Percentiles rank a stretch among this genome's conserved stretches.
phyloP scores from a whole-genome alignment of 176 grass and related monocot genomes.

The Aegilops longissima region DNA sequence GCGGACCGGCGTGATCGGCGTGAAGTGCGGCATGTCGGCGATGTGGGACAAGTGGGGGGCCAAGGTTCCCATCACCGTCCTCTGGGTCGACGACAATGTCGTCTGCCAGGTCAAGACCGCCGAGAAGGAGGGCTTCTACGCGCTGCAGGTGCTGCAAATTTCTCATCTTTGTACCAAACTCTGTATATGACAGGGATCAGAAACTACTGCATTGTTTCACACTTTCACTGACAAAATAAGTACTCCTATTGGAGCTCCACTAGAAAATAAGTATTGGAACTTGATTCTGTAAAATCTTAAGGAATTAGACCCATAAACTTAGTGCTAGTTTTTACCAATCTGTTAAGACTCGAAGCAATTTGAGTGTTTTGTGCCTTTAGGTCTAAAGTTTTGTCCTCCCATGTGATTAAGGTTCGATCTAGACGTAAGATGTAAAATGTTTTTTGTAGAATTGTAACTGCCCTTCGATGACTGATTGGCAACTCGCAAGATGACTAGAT shows the following conservation, averaged over 20 bases:
- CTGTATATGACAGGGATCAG: background rate
- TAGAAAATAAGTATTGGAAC: background rate
- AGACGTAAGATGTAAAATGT: background rate
- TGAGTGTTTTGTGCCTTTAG: background rate
- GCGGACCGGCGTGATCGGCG: constrained; percentile 78
- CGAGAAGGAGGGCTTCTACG: constrained; percentile 81
- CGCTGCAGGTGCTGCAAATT: constrained; percentile 70
- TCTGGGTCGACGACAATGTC: constrained; percentile 94
- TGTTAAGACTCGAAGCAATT: background rate
- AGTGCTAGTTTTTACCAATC: background rate
- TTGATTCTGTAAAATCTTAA: background rate
- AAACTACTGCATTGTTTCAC: background rate
- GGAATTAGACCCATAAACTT: background rate
- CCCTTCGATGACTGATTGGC: constrained; percentile 4
- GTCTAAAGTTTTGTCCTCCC: background rate
- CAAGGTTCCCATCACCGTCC: constrained; percentile 81
- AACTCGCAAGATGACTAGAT: constrained; percentile 3
- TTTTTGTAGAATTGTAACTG: background rate
- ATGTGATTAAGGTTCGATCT: background rate
- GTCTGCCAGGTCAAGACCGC: constrained; percentile 95
- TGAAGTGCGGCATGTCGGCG: constrained; percentile 97
- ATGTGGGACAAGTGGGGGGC: constrained; percentile 99
- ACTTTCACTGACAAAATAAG: background rate
- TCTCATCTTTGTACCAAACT: background rate
- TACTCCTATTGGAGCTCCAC: background rate